Percentiles rank a stretch among this genome's conserved stretches.
phyloP scores from a whole-genome alignment of 208 protist species.

The Crithidia fasciculata region DNA sequence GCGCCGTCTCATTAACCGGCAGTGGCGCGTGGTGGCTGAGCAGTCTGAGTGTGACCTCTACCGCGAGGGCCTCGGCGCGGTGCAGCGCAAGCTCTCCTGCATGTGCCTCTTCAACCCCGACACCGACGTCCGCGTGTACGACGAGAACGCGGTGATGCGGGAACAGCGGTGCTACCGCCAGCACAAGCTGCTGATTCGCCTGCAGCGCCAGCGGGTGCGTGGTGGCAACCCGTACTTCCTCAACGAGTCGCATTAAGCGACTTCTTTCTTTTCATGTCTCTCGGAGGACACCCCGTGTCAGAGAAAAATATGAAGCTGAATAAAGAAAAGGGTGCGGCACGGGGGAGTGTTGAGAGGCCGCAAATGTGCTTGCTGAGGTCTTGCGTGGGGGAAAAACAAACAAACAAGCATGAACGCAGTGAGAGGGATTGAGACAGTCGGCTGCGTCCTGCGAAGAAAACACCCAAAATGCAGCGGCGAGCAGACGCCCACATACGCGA shows the following conservation, averaged over 20 bases:
- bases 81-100: slow-evolving; percentile 66
- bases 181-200: slow-evolving; percentile 32
- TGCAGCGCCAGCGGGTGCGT: slow-evolving; percentile 35
- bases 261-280: slow-evolving; percentile 24
- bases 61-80: slow-evolving; percentile 29
- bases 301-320: slow-evolving; percentile 17
- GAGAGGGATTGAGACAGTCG: too few relatives aligned
- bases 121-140: slow-evolving; percentile 49
- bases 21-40: slow-evolving; percentile 48
- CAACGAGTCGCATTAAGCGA: slow-evolving; percentile 7
- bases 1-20: slow-evolving; percentile 32
- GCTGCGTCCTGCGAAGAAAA: too few relatives aligned
- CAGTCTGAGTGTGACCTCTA: slow-evolving; percentile 49
- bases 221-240: slow-evolving; percentile 51
- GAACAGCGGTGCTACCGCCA: slow-evolving; percentile 43
- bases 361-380: too few relatives aligned
- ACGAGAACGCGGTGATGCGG: slow-evolving; percentile 43
- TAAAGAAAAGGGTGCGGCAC: background rate
- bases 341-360: too few relatives aligned
- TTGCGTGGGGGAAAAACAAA: background rate
- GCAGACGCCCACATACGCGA: too few relatives aligned
- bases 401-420: background rate
- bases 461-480: too few relatives aligned
- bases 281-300: too few relatives aligned
- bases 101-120: slow-evolving; percentile 74